These are phyloP conservation scores for Lathyrus sativus DNA, from an alignment of 306 rosid genomes.

Conservation along the genomic window DNA sequence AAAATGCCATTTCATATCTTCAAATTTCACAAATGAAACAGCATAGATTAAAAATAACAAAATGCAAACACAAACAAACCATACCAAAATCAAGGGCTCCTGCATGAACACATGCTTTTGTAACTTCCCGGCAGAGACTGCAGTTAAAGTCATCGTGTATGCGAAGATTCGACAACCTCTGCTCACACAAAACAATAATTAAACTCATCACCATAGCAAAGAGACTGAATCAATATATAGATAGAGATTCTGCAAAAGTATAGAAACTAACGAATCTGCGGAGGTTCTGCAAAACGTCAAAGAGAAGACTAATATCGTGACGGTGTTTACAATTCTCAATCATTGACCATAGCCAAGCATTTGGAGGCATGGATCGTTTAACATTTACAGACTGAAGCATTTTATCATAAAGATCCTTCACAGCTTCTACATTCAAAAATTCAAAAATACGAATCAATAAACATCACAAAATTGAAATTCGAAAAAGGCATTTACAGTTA, in stretches of 20 bases:
- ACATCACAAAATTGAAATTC: slow-evolving; percentile 21
- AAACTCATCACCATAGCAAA: slow-evolving; percentile 13
- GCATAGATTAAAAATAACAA: slow-evolving; percentile 2
- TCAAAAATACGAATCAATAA: slow-evolving; percentile 22
- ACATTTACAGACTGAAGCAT: slow-evolving; percentile 69
- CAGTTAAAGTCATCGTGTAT: slow-evolving; percentile 69
- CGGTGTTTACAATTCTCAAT: slow-evolving; percentile 66
- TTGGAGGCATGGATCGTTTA: slow-evolving; percentile 82
- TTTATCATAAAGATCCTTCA: slow-evolving; percentile 75
- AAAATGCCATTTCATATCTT: slow-evolving; percentile 18
- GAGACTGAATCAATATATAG: not conserved
- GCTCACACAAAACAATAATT: slow-evolving; percentile 36
- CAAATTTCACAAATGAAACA: slow-evolving; percentile 8
- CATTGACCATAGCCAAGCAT: slow-evolving; percentile 94
- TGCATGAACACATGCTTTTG: slow-evolving; percentile 78
- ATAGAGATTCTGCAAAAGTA: not conserved
- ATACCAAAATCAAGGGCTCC: slow-evolving; percentile 82
- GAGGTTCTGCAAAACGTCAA: slow-evolving; percentile 71
- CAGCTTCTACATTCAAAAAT: slow-evolving; percentile 59
- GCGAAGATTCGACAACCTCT: slow-evolving; percentile 95
- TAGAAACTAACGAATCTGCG: slow-evolving; percentile 76
- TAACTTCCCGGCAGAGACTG: slow-evolving; percentile 79
- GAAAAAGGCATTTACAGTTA: slow-evolving; percentile 2
- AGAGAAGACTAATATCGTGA: slow-evolving; percentile 70
- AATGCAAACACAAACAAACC: slow-evolving; percentile 10